Conservation (phyloP, 495 filamentous ascomycete species). For the Geopyxis carbonaria region DNA sequence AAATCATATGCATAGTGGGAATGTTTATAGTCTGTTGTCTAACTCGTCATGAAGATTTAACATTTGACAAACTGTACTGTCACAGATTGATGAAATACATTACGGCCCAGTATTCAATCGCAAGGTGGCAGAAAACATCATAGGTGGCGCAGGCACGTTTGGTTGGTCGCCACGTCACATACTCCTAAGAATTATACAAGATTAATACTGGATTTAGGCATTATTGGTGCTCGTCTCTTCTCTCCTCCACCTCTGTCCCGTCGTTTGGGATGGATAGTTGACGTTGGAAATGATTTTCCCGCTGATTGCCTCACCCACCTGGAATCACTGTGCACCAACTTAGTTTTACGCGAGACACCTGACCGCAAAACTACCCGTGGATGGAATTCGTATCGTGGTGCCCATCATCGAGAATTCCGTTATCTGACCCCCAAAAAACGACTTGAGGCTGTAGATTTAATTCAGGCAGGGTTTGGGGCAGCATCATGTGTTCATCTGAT, state of each 20-base stretch:
- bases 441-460: conserved; percentile 44
- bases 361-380: conserved; percentile 66
- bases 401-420: conserved; percentile 49
- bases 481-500: conserved; percentile 75
- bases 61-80: neutral
- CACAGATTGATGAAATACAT: conserved; percentile 60
- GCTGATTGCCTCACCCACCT: conserved; percentile 42
- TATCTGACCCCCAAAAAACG: conserved; percentile 78
- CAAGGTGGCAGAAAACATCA: conserved; percentile 45
- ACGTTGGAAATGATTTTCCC: conserved; percentile 78
- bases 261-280: conserved; percentile 74
- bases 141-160: conserved; percentile 78
- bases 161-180: conserved; percentile 18
- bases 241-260: conserved; percentile 42
- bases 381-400: conserved; percentile 65
- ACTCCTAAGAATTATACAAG: neutral
- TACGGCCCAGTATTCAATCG: conserved; percentile 40
- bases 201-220: conserved; percentile 32
- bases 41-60: neutral
- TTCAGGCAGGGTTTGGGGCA: conserved; percentile 38
- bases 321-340: conserved; percentile 53
- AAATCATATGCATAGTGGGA: conserved; percentile 2
- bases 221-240: conserved; percentile 76
- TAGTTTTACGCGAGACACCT: conserved; percentile 46
- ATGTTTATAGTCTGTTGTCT: conserved; percentile 6